A percentile compares a stretch with the other conserved stretches of the same genome.
Evolutionary conservation across 2,329 filamentous ascomycete species (phyloP).

Genomic region (Tothia fuscella): DNA sequence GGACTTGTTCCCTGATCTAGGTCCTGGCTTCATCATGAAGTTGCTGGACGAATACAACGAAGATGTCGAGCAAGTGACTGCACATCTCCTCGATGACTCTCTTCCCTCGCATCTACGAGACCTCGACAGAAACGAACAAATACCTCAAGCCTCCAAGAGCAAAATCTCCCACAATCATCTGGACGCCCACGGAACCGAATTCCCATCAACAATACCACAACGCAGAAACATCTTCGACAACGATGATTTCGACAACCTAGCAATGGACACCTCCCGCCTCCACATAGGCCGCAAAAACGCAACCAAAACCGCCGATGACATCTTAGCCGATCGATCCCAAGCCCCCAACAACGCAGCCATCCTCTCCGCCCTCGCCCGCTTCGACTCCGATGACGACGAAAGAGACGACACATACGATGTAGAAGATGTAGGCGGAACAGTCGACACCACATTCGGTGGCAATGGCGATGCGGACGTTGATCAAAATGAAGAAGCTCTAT

Average conservation of each 20-base stretch:
- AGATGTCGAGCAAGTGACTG: conserved; percentile 65
- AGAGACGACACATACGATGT: conserved; percentile 93
- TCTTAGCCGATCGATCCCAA: conserved; percentile 52
- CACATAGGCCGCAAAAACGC: conserved; percentile 66
- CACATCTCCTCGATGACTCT: conserved; percentile 68
- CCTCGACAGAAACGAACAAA: conserved; percentile 51
- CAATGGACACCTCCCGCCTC: conserved; percentile 52
- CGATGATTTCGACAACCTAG: conserved; percentile 65
- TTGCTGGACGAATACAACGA: conserved; percentile 70
- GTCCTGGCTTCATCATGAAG: conserved; percentile 67
- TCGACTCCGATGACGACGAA: conserved; percentile 92
- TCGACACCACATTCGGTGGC: conserved; percentile 42
- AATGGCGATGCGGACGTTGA: conserved; percentile 41
- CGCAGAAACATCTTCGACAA: conserved; percentile 68
- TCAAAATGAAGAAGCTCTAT: conserved; percentile 59
- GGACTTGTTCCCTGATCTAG: conserved; percentile 81
- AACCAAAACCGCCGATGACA: conserved; percentile 54
- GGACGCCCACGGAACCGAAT: conserved; percentile 48
- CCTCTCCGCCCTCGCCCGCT: conserved; percentile 72
- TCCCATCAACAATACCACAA: conserved; percentile 37
- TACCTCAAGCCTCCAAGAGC: conserved; percentile 24
- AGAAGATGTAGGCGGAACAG: conserved; percentile 79
- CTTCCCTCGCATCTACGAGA: conserved; percentile 55
- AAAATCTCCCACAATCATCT: conserved; percentile 27
- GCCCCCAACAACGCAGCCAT: conserved; percentile 75